Base-by-base conservation (phyloP, 495 filamentous ascomycete genomes). In the Lasiosphaeria miniovina region DNA sequence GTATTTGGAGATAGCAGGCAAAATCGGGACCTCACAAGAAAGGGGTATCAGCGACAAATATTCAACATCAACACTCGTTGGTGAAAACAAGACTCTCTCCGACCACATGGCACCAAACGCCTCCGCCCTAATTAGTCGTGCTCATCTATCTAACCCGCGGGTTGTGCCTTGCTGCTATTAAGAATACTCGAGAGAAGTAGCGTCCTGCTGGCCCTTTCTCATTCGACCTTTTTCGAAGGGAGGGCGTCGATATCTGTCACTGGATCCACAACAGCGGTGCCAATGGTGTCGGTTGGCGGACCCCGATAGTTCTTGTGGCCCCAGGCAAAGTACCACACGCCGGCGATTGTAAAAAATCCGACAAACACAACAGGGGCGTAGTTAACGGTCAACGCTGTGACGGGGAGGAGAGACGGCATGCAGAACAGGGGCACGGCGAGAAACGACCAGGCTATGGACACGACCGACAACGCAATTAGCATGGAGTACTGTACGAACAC, bases 221-320 rank as follows among this genome's bases (percentile, higher is more conserved):
- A 24, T 24, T 24, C 24, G 24, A 24, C 24, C 24, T 24, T 24
- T 24, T 24, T 24, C 24, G 24, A 0, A 46, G 12, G 43, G 38
- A 41, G 3, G 38, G 38, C 8, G 38, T 41, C 8, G 38, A 41
- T 12, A 41, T 41, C 7, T 1, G 38, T 41, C 38, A 41, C 24
- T 24, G 24, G 24, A 24, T 24, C 24, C 24, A 24, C 24, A 24
- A 24, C 24, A 24, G 24, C 24, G 24, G 24, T 2, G 24, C 24
- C 24, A 24, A 24, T 24, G 2, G 24, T 24, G 24, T 24, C 65
- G 10, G 69, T 73, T 5, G 87, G 86, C 0, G 89, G 89, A 0
- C 89, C 89, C 9, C 74, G 80, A 68, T 90, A 91, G 63, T 87
- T 77, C 70, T 86, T 86, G 59, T 84, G 81, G 40, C 88, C 88